Conservation (phyloP, 192 early-diverging fungal genomes). For the Rhizophagus clarus region DNA sequence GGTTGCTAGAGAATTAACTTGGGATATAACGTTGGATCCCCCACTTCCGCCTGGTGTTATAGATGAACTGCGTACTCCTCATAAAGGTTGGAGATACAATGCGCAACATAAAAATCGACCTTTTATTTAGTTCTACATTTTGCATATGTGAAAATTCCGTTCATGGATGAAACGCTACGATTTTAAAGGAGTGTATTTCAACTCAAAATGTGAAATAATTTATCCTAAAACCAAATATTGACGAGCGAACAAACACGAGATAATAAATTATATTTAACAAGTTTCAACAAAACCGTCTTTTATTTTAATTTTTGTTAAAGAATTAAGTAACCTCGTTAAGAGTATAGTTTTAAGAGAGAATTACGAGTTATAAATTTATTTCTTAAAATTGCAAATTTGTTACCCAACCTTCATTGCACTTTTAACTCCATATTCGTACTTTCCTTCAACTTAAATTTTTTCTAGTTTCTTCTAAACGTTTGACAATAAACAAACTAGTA, state of each 20-base stretch:
- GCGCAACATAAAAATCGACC: slow-evolving; percentile 1
- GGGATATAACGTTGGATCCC: background rate
- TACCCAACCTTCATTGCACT: background rate
- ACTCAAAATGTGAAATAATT: too few species aligned
- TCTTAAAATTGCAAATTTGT: too few species aligned
- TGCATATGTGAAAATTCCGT: background rate
- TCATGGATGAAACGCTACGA: background rate
- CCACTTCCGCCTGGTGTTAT: background rate
- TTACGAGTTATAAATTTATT: too few species aligned
- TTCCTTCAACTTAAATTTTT: background rate
- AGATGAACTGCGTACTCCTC: background rate
- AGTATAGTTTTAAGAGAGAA: too few species aligned
- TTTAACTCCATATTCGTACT: background rate
- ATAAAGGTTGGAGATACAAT: slow-evolving; percentile 18
- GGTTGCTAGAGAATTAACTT: background rate
- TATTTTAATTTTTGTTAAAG: too few species aligned
- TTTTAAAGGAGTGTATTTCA: too few species aligned
- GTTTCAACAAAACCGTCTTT: too few species aligned
- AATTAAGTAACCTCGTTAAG: too few species aligned
- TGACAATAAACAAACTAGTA: slow-evolving; percentile 56
- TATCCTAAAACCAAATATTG: too few species aligned
- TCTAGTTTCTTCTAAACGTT: slow-evolving; percentile 46
- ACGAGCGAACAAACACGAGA: too few species aligned
- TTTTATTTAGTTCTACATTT: slow-evolving; percentile 1
- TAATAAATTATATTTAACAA: too few species aligned